Conservation (phyloP, 1,139 yeast genomes). For the Spathaspora jeffriesii region DNA sequence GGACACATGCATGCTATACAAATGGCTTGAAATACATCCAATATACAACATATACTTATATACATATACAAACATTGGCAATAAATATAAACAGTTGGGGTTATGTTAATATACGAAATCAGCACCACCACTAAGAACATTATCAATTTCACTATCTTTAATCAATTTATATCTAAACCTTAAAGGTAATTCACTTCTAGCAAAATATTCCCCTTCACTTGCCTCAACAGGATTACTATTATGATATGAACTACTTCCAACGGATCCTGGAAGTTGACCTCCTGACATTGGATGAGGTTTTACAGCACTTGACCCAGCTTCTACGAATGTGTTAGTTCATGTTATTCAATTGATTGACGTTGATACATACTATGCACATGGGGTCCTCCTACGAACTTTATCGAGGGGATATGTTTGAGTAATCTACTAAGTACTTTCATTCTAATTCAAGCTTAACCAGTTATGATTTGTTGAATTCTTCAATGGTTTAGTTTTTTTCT, state of each 20-base stretch:
- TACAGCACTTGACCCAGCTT: constrained; percentile 24
- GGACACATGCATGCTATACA: neutral
- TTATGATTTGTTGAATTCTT: constrained; percentile 1
- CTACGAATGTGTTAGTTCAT: constrained; percentile 16
- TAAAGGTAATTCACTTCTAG: constrained; percentile 66
- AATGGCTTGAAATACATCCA: neutral
- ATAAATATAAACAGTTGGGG: neutral
- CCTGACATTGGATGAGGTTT: constrained; percentile 55
- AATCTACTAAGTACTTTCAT: constrained; percentile 22
- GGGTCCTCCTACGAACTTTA: constrained; percentile 64
- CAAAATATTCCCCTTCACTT: constrained; percentile 49
- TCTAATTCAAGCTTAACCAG: too few species aligned
- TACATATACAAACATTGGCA: neutral
- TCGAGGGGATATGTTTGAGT: constrained; percentile 52
- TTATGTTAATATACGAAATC: constrained; percentile 35
- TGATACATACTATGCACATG: constrained; percentile 26
- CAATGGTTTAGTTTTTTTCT: neutral
- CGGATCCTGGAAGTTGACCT: constrained; percentile 46
- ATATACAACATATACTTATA: neutral
- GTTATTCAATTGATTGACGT: constrained; percentile 3
- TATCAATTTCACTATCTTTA: constrained; percentile 69
- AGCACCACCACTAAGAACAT: constrained; percentile 80
- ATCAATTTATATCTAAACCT: constrained; percentile 69
- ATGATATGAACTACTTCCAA: constrained; percentile 19
- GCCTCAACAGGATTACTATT: constrained; percentile 39